phyloP scores from a whole-genome alignment of 164 flowering plant genomes.

The Vitis vinifera region DNA sequence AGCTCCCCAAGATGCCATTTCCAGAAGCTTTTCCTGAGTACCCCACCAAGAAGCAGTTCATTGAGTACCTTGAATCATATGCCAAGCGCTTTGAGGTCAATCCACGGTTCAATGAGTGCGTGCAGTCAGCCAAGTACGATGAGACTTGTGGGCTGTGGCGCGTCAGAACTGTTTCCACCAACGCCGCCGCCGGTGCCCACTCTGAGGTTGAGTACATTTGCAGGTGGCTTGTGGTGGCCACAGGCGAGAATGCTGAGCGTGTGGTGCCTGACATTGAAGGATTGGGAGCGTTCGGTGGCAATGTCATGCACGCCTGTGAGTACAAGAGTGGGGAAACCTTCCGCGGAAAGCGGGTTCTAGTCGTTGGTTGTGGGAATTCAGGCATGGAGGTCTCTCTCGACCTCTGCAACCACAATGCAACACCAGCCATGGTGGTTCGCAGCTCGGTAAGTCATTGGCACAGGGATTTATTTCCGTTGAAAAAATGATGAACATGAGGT shows the following conservation, averaged over 20 bases:
- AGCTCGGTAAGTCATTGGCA: constrained; percentile 55
- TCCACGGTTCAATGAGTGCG: constrained; percentile 59
- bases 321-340: constrained; percentile 65
- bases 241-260: constrained; percentile 78
- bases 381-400: constrained; percentile 90
- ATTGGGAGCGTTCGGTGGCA: constrained; percentile 42
- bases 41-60: constrained; percentile 69
- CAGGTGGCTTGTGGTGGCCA: constrained; percentile 75
- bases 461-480: not conserved
- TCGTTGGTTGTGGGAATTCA: constrained; percentile 82
- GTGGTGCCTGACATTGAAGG: constrained; percentile 67
- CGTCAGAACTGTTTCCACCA: constrained; percentile 38
- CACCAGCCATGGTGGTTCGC: constrained; percentile 71
- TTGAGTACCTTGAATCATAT: constrained; percentile 62
- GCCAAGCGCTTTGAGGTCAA: constrained; percentile 47
- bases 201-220: constrained; percentile 61
- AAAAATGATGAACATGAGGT: not conserved
- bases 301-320: constrained; percentile 53
- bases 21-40: constrained; percentile 69
- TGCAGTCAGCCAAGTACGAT: constrained; percentile 62
- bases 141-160: constrained; percentile 61
- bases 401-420: constrained; percentile 66
- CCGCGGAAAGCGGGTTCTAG: constrained; percentile 60
- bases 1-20: constrained; percentile 64
- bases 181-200: constrained; percentile 11